Evolutionary conservation across 768 basidiomycete species (phyloP), one percentile per base, ranked within the genome.

Genomic region (Boletus rubroflammeus): DNA sequence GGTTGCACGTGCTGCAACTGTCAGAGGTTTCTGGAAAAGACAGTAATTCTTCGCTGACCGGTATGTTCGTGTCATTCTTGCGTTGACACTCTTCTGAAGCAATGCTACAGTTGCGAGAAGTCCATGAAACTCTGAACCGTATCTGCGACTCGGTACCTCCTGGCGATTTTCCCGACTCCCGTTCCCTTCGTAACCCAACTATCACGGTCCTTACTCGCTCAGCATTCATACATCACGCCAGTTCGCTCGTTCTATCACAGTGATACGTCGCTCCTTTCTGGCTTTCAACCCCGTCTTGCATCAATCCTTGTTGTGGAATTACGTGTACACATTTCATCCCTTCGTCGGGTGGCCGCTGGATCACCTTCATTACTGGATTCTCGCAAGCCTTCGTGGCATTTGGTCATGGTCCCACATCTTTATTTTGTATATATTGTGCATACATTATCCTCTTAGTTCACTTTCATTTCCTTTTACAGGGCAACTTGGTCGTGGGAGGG

Each of bases 21-120:
- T 69, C 53, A 71, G 44, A 39, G 67, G 67, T 23, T 69, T 69
- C 58, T 71, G 69, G 67, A 69, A 62, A 41, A 56, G 65, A 51
- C 59, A 61, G 26, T 70, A 39, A 52, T 43, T 39, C 29, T 26
- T 28, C 21, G 19, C 28, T 31, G 38, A 29, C 32, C 39, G 23
- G 66, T 64, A 53, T 54, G 63, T 52, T 39, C 1, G 2, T 3
- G 13, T 21, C 10, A n/a, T 36, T 28, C 5, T 19, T 40, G 29
- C 11, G 5, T 19, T 42, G 26, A 15, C 19, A 5, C 6, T 10
- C 17, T 47, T 58, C 40, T 53, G 6, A 51, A 44, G 6, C 43
- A 13, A 17, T n/a, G 15, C 17, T 26, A 11, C 38, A 54, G 55
- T 26, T 39, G 44, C 17, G 43, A 23, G 25, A 21, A 45, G 31